Percentiles rank a stretch among this genome's conserved stretches.
phyloP scores from a whole-genome alignment of 2,329 filamentous ascomycete species.

The Aspergillus sp. region DNA sequence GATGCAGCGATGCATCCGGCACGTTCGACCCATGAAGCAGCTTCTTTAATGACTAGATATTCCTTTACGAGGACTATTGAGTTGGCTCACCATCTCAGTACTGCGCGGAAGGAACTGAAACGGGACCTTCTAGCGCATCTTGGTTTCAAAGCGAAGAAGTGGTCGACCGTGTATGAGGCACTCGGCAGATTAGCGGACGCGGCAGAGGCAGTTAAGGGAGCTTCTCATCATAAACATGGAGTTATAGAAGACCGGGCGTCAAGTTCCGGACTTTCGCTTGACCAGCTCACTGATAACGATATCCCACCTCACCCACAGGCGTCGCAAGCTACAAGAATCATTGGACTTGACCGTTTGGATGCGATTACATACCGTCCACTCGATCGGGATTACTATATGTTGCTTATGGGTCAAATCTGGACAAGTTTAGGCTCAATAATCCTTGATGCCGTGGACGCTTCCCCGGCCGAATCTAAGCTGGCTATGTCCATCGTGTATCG shows the following conservation, averaged over 20 bases:
- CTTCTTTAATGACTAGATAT: conserved; percentile 11
- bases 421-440: conserved; percentile 41
- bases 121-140: conserved; percentile 42
- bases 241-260: conserved; percentile 31
- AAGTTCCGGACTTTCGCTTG: conserved; percentile 25
- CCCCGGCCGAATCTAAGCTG: conserved; percentile 32
- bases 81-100: conserved; percentile 32
- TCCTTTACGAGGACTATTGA: conserved; percentile 27
- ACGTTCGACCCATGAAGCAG: not conserved
- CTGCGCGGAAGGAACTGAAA: conserved; percentile 27
- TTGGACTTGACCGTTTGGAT: conserved; percentile 20
- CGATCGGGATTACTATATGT: conserved; percentile 21
- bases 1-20: conserved; percentile 6
- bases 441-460: conserved; percentile 40
- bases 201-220: conserved; percentile 26
- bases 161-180: conserved; percentile 41
- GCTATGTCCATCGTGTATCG: conserved; percentile 48
- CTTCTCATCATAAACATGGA: conserved; percentile 19
- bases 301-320: conserved; percentile 6
- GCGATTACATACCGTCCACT: conserved; percentile 26
- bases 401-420: conserved; percentile 40
- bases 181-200: conserved; percentile 41
- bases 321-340: not conserved
- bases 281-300: conserved; percentile 27
- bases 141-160: conserved; percentile 40